Conservation (phyloP, 2,329 filamentous ascomycete genomes). For the Stromatinia cepivora region DNA sequence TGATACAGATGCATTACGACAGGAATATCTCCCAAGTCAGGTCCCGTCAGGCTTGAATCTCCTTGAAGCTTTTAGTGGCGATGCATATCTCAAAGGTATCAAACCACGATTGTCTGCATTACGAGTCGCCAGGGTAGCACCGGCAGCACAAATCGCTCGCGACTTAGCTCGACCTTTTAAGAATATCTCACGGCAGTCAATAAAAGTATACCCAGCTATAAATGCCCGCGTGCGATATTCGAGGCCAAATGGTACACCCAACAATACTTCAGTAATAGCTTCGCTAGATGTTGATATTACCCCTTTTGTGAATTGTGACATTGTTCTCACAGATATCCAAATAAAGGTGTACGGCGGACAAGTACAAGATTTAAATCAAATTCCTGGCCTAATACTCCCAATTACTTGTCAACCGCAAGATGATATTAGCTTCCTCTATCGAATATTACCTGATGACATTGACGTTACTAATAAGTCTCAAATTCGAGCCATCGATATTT, state of each 20-base stretch:
- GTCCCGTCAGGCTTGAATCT: conserved; percentile 71
- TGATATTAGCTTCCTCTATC: conserved; percentile 74
- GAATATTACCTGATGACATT: conserved; percentile 52
- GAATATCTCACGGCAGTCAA: conserved; percentile 60
- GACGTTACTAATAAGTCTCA: conserved; percentile 47
- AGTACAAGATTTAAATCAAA: conserved; percentile 57
- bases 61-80: conserved; percentile 70
- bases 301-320: conserved; percentile 65
- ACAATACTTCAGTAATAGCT: conserved; percentile 62
- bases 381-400: conserved; percentile 53
- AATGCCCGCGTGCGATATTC: conserved; percentile 74
- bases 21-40: conserved; percentile 69
- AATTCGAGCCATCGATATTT: conserved; percentile 55
- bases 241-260: conserved; percentile 57
- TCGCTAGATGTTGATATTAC: conserved; percentile 75
- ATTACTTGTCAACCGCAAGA: conserved; percentile 68
- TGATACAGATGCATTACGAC: conserved; percentile 46
- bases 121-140: conserved; percentile 72
- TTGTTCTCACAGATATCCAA: conserved; percentile 60
- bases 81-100: conserved; percentile 59
- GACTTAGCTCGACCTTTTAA: conserved; percentile 64
- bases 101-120: conserved; percentile 70
- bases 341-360: conserved; percentile 58
- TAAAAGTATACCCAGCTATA: conserved; percentile 66
- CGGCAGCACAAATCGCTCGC: conserved; percentile 59